Evolutionary conservation across 768 basidiomycete genomes (phyloP), one percentile per base, ranked within the genome.

Genomic region (Termitomyces titanicus): DNA sequence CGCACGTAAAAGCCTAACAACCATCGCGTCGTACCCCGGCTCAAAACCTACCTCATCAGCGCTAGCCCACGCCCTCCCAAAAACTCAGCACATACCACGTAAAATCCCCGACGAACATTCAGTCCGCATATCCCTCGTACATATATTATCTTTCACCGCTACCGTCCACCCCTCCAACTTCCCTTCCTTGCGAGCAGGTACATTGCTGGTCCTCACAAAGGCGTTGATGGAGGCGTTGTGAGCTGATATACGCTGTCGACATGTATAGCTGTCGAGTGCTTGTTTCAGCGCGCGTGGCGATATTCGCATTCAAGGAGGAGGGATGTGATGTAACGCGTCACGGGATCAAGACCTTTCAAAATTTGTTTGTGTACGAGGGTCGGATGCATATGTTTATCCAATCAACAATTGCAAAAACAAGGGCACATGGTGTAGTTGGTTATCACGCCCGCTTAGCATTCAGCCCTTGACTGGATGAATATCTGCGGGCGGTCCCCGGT

Each of bases 111-210:
- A 94, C 2, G 91, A 85, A 65, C 92, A 93, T 35, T 91, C 89
- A 3, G 80, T 81, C 0, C 83, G 82, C 62, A 86, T 75, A 2
- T 71, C 70, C 1, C 66, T 57, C 0, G 90, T 92, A 48, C 86
- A 86, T 53, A 98, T 94, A 64, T 92, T 93, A 61, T 95, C 93
- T 70, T 98, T 97, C 47, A 96, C 70, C 0, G 85, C 92, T 4
- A 96, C 70, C 3, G 77, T 69, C 47, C 80, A 62, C n/a, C 71
- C 77, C 3, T 74, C 58, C 47, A 51, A 34, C 43, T 33, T 13
- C 56, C 33, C 11, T 31, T 4, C 13, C 27, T 20, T 3, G 58
- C 45, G 18, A 45, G 42, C 24, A 64, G 61, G 35, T 38, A 43
- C 25, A 5, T n/a, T 37, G 31, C 24, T 60, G 34, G 68, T 67